These are phyloP conservation scores for Xylariaceae sp. DNA, from an alignment of 2,329 filamentous ascomycete species.

Conservation along the genomic window DNA sequence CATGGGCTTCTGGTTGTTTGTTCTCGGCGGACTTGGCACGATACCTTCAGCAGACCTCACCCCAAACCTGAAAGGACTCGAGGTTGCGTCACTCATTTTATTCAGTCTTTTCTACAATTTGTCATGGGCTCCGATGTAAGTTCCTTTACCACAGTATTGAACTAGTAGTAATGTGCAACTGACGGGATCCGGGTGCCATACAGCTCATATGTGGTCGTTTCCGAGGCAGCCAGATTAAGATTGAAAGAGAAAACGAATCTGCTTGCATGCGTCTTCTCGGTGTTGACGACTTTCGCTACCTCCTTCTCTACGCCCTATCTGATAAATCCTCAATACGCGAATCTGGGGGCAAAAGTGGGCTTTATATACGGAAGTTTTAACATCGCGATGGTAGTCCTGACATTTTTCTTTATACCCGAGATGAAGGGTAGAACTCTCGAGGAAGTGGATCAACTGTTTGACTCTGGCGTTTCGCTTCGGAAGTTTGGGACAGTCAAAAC, in stretches of 20 bases:
- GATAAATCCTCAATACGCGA: slow-evolving; percentile 9
- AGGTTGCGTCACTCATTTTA: slow-evolving; percentile 9
- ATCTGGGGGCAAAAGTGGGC: slow-evolving; percentile 12
- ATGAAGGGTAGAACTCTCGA: slow-evolving; percentile 10
- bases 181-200: background rate
- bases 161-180: background rate
- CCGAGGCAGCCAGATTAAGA: slow-evolving; percentile 8
- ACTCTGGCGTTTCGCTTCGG: slow-evolving; percentile 3
- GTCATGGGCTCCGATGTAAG: slow-evolving; percentile 13
- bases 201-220: slow-evolving; percentile 13
- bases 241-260: slow-evolving; percentile 13
- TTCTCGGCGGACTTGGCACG: slow-evolving; percentile 10
- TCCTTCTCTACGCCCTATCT: slow-evolving; percentile 10
- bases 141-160: background rate
- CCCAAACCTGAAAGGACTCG: slow-evolving; percentile 4
- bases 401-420: slow-evolving; percentile 11
- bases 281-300: slow-evolving; percentile 9
- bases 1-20: slow-evolving; percentile 11
- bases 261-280: slow-evolving; percentile 12
- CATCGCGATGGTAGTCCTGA: slow-evolving; percentile 5
- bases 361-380: slow-evolving; percentile 12
- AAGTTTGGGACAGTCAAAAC: slow-evolving; percentile 4
- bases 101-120: slow-evolving; percentile 12
- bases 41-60: slow-evolving; percentile 3
- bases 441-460: slow-evolving; percentile 12